Conservation (phyloP, 1,284 basidiomycete genomes). For the Ceratobasidium sp. region DNA sequence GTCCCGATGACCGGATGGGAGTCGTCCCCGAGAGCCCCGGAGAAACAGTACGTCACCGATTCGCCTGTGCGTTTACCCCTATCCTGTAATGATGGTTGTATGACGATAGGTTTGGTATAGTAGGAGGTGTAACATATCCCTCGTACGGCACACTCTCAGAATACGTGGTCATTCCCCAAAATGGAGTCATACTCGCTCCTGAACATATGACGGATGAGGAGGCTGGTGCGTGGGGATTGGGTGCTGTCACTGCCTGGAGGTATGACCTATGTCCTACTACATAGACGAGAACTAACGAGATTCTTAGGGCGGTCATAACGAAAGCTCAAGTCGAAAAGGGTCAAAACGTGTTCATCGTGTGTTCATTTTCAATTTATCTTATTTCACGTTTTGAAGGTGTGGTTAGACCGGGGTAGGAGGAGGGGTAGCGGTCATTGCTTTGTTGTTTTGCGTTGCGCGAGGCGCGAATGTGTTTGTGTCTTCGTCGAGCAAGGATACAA, state of each 20-base stretch:
- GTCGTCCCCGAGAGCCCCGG: slow-evolving; percentile 64
- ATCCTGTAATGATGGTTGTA: slow-evolving; percentile 34
- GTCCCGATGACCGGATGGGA: slow-evolving; percentile 80
- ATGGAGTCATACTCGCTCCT: slow-evolving; percentile 72
- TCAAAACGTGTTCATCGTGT: slow-evolving; percentile 74
- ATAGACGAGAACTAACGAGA: neutral
- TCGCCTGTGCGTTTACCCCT: slow-evolving; percentile 43
- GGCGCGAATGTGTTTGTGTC: slow-evolving; percentile 87
- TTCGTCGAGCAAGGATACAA: slow-evolving; percentile 73
- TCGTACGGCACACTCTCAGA: slow-evolving; percentile 77
- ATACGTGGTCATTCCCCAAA: slow-evolving; percentile 74
- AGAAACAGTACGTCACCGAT: slow-evolving; percentile 51
- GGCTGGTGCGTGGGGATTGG: slow-evolving; percentile 78
- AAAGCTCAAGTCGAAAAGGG: slow-evolving; percentile 69
- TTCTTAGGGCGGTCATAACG: slow-evolving; percentile 69
- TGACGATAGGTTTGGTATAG: slow-evolving; percentile 59
- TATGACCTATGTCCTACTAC: slow-evolving; percentile 45
- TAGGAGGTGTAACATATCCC: slow-evolving; percentile 63
- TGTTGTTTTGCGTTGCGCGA: slow-evolving; percentile 79
- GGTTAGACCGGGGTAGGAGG: slow-evolving; percentile 52
- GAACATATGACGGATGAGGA: slow-evolving; percentile 73
- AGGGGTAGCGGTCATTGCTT: slow-evolving; percentile 78
- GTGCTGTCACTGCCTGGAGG: slow-evolving; percentile 85
- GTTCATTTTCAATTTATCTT: slow-evolving; percentile 54
- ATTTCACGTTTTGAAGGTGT: slow-evolving; percentile 48